Conservation (phyloP, 805 yeast genomes). For the Yarrowia bubula region DNA sequence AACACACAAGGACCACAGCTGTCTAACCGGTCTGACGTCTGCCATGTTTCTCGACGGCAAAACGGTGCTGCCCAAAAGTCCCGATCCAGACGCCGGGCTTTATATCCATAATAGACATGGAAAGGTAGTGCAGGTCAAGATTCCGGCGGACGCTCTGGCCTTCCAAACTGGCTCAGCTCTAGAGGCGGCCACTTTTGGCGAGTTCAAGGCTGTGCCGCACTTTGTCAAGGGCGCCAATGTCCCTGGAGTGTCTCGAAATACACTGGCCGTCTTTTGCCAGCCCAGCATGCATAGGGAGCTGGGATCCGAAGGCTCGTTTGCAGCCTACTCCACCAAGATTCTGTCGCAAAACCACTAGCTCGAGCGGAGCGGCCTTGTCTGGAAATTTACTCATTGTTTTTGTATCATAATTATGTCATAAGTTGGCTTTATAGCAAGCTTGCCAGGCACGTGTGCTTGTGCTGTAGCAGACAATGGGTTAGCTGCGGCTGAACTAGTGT, state of each 20-base stretch:
- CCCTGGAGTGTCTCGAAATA: conserved; percentile 48
- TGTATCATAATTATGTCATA: no score
- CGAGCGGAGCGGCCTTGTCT: neutral
- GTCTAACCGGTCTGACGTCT: conserved; percentile 58
- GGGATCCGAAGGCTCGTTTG: conserved; percentile 49
- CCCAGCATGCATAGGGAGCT: conserved; percentile 54
- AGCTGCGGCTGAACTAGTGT: no score
- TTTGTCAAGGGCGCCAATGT: conserved; percentile 48
- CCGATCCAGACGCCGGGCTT: conserved; percentile 51
- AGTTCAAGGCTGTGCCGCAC: conserved; percentile 59
- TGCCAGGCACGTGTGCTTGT: no score
- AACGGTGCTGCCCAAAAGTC: conserved; percentile 33
- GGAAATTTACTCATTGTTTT: neutral
- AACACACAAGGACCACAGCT: conserved; percentile 59
- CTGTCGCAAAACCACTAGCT: conserved; percentile 43
- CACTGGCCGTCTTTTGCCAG: conserved; percentile 62
- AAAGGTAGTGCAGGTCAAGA: conserved; percentile 48
- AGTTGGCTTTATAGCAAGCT: neutral
- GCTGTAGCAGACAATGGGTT: no score
- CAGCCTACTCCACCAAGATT: conserved; percentile 48
- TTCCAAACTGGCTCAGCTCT: conserved; percentile 62
- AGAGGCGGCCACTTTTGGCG: conserved; percentile 49
- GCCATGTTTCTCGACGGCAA: conserved; percentile 47
- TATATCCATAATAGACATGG: conserved; percentile 50
- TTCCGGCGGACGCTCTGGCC: conserved; percentile 56